Conservation (phyloP, 805 yeast species). For the Myxozyma nipponensis region DNA sequence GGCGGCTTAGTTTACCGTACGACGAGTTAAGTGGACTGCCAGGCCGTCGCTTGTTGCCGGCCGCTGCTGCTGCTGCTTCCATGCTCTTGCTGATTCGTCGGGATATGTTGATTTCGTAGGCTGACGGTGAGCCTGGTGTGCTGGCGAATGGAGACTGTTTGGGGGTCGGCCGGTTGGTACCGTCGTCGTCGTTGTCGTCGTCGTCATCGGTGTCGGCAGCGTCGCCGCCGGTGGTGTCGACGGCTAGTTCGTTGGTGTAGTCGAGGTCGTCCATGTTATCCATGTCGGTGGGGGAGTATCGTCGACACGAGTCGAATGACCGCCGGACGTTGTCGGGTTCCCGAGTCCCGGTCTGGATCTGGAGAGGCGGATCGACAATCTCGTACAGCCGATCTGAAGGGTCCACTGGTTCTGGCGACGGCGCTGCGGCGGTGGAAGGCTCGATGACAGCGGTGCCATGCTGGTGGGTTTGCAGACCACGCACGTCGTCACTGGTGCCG, state of each 20-base stretch:
- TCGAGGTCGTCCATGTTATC: neutral
- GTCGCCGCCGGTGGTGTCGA: neutral
- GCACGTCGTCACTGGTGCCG: slow-evolving; percentile 20
- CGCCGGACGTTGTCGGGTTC: too few relatives aligned
- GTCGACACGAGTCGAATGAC: neutral
- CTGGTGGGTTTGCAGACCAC: neutral
- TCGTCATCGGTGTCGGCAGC: neutral
- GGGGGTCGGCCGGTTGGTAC: neutral
- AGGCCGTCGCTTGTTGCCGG: slow-evolving; percentile 1
- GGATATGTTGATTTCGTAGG: slow-evolving; percentile 7
- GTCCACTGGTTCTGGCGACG: neutral
- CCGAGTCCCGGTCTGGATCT: neutral
- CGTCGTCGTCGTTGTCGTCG: neutral
- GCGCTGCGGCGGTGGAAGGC: neutral
- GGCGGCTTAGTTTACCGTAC: slow-evolving; percentile 7
- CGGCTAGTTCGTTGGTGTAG: neutral
- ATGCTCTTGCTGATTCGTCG: slow-evolving; percentile 18
- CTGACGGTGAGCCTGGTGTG: slow-evolving; percentile 15
- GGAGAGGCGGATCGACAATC: slow-evolving; percentile 2
- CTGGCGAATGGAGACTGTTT: too few relatives aligned
- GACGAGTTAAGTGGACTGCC: neutral
- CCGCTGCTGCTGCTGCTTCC: slow-evolving; percentile 8
- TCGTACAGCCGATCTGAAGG: neutral
- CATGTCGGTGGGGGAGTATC: neutral
- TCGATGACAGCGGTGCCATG: neutral